Percentiles rank a stretch among this genome's conserved stretches.
Conservation (phyloP, 2,329 filamentous ascomycete species). For the Fusarium irregulare region DNA sequence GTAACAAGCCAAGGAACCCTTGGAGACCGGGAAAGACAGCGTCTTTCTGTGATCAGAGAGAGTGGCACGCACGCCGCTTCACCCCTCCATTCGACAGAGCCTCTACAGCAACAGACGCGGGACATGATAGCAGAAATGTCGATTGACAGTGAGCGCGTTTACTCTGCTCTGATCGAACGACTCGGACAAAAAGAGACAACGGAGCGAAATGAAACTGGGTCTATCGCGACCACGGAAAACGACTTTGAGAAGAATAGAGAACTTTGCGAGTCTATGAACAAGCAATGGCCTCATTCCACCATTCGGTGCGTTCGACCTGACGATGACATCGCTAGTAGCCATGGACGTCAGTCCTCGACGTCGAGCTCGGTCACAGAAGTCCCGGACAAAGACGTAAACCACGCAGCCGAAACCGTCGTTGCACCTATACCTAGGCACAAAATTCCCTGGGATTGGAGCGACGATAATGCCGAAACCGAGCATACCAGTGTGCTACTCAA, state of each 20-base stretch:
- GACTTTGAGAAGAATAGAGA: neutral
- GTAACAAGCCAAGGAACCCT: constrained; percentile 57
- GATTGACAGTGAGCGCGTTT: constrained; percentile 69
- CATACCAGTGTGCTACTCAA: neutral
- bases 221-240: constrained; percentile 5
- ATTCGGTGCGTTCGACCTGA: constrained; percentile 51
- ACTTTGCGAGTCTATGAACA: neutral
- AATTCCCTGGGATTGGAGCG: neutral
- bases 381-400: neutral
- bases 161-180: constrained; percentile 71
- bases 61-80: constrained; percentile 56
- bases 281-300: constrained; percentile 44
- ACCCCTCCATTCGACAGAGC: constrained; percentile 47
- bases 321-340: constrained; percentile 49
- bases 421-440: neutral
- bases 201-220: neutral
- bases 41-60: constrained; percentile 74
- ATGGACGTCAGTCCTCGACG: neutral
- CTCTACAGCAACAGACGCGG: constrained; percentile 32
- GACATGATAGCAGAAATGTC: constrained; percentile 41
- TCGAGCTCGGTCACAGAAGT: constrained; percentile 7
- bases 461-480: neutral
- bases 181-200: constrained; percentile 54
- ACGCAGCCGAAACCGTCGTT: neutral
- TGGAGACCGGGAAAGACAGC: constrained; percentile 63